Evolutionary conservation across 2,329 filamentous ascomycete genomes (phyloP).

Genomic region (Penicillium sp.): DNA sequence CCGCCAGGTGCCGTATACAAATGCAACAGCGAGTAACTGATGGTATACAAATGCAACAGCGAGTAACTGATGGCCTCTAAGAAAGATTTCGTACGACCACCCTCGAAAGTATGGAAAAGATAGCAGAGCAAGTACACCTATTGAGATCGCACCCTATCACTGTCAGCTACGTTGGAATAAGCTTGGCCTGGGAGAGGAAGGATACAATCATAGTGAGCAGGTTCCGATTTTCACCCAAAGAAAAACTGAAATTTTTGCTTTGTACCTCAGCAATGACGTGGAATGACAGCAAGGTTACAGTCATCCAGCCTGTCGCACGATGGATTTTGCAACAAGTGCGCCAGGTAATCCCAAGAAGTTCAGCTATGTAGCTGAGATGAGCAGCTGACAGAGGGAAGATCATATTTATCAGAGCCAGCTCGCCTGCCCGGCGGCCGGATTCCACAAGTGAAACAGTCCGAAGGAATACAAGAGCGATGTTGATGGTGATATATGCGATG

Average conservation of each 20-base stretch:
- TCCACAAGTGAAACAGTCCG: neutral
- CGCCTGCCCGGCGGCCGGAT: constrained; percentile 7
- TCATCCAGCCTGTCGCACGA: constrained; percentile 7
- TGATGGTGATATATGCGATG: constrained; percentile 7
- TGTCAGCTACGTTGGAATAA: neutral
- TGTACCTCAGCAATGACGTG: constrained; percentile 2
- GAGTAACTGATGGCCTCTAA: constrained; percentile 22
- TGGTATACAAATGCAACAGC: too few species aligned
- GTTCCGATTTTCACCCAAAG: constrained; percentile 1
- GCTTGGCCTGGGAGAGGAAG: neutral
- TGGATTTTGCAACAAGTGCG: constrained; percentile 6
- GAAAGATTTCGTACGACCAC: constrained; percentile 27
- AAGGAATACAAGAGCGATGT: constrained; percentile 6
- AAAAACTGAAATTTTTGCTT: constrained; percentile 4
- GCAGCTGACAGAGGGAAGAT: constrained; percentile 5
- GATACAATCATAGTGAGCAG: constrained; percentile 7
- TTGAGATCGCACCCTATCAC: constrained; percentile 1
- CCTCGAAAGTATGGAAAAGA: constrained; percentile 20
- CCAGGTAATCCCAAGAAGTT: constrained; percentile 9
- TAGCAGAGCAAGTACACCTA: constrained; percentile 5
- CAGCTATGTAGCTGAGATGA: constrained; percentile 10
- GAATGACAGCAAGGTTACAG: constrained; percentile 6
- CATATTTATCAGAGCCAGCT: constrained; percentile 8
- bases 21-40: constrained; percentile 15
- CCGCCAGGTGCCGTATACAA: constrained; percentile 23